These are phyloP conservation scores for Flaveria robusta DNA, from an alignment of 129 eudicot species.

Conservation along the genomic window DNA sequence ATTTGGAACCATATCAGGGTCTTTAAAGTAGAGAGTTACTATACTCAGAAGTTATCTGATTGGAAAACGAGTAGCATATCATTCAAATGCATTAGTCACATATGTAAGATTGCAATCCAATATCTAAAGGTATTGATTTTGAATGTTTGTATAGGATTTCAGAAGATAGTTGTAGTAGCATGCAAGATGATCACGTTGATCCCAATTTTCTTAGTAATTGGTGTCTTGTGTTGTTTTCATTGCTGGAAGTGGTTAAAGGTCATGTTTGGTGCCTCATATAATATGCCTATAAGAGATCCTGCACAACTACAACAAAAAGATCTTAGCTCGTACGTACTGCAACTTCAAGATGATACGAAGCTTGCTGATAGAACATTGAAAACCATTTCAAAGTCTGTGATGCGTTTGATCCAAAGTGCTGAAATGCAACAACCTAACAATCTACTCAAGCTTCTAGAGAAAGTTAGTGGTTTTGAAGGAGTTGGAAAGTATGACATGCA, in stretches of 20 bases:
- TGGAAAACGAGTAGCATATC: neutral
- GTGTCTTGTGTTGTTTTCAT: neutral
- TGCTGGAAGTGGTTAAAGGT: neutral
- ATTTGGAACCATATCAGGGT: neutral
- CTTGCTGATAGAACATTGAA: slow-evolving; percentile 3
- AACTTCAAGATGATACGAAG: slow-evolving; percentile 1
- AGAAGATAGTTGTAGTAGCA: neutral
- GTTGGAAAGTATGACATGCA: neutral
- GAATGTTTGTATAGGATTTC: neutral
- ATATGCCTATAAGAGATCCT: neutral
- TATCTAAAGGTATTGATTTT: too few relatives aligned
- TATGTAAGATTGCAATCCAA: too few relatives aligned
- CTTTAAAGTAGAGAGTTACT: slow-evolving; percentile 16
- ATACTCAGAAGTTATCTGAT: neutral
- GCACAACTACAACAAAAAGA: neutral
- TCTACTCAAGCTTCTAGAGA: slow-evolving; percentile 14
- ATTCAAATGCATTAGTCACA: too few relatives aligned
- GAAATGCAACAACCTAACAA: slow-evolving; percentile 13
- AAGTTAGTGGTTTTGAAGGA: slow-evolving; percentile 4
- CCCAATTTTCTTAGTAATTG: neutral
- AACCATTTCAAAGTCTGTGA: neutral
- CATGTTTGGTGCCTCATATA: neutral
- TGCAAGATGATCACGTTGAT: neutral
- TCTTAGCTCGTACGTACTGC: slow-evolving; percentile 10
- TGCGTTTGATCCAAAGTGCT: neutral